Evolutionary conservation across 441 rosid genomes (phyloP).

Genomic region (Breynia disticha): DNA sequence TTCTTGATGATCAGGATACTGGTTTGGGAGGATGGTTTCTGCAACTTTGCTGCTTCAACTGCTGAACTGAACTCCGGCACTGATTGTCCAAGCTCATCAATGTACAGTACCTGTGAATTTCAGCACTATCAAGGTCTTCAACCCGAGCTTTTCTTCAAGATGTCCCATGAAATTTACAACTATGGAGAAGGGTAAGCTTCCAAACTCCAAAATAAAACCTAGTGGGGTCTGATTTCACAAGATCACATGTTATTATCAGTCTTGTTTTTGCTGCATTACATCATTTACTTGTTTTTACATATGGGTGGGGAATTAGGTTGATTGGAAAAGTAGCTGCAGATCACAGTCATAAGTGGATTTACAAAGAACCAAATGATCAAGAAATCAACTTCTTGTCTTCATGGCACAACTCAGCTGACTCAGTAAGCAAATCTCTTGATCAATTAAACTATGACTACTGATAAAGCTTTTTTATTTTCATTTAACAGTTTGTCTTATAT

Average conservation of each 20-base stretch:
- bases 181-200: slow-evolving; percentile 88
- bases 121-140: slow-evolving; percentile 84
- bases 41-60: slow-evolving; percentile 80
- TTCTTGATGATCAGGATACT: slow-evolving; percentile 46
- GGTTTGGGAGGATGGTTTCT: slow-evolving; percentile 99
- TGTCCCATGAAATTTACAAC: slow-evolving; percentile 99
- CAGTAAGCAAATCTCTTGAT: slow-evolving; percentile 38
- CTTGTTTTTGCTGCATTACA: background rate
- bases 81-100: slow-evolving; percentile 49
- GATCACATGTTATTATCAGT: too few species aligned
- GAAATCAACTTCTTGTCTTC: slow-evolving; percentile 91
- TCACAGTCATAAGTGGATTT: slow-evolving; percentile 93
- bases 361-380: slow-evolving; percentile 89
- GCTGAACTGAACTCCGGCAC: slow-evolving; percentile 36
- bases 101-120: slow-evolving; percentile 46
- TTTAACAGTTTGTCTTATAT: background rate
- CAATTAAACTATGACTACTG: background rate
- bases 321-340: slow-evolving; percentile 96
- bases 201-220: too few species aligned
- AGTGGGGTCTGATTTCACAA: too few species aligned
- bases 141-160: slow-evolving; percentile 96
- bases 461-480: too few species aligned
- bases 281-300: background rate
- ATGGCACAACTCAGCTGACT: slow-evolving; percentile 92
- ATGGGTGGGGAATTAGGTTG: slow-evolving; percentile 59